phyloP scores from a whole-genome alignment of 768 basidiomycete species.

The Russula olivacea region DNA sequence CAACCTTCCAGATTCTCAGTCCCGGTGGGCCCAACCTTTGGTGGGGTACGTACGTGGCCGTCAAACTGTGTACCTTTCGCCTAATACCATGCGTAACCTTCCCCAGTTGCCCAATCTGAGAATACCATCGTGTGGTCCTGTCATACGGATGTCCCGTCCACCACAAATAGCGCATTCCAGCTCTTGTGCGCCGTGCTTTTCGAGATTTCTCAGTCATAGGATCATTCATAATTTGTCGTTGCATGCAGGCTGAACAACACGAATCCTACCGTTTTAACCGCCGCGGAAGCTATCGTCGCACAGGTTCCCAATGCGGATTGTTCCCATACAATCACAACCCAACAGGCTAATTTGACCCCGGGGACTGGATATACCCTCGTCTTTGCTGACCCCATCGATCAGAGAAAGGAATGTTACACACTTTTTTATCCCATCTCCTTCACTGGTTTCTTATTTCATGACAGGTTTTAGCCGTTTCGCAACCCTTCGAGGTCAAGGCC shows the following conservation, averaged over 20 bases:
- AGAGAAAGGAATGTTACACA: slow-evolving; percentile 43
- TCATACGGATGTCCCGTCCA: slow-evolving; percentile 32
- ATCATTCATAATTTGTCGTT: slow-evolving; percentile 14
- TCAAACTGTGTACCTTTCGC: not conserved
- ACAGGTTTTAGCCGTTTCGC: slow-evolving; percentile 52
- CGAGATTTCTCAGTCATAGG: slow-evolving; percentile 11
- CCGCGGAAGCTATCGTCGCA: slow-evolving; percentile 45
- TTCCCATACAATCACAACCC: slow-evolving; percentile 45
- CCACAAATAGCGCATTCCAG: slow-evolving; percentile 31
- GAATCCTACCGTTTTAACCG: slow-evolving; percentile 35
- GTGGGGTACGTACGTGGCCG: slow-evolving; percentile 56
- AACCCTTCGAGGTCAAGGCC: slow-evolving; percentile 56
- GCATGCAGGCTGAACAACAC: slow-evolving; percentile 41
- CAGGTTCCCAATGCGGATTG: slow-evolving; percentile 53
- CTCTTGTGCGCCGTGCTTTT: slow-evolving; percentile 6
- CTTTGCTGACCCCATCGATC: slow-evolving; percentile 47
- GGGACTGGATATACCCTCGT: slow-evolving; percentile 46
- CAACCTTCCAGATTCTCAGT: slow-evolving; percentile 40
- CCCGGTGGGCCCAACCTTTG: slow-evolving; percentile 43
- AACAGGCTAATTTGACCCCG: slow-evolving; percentile 38
- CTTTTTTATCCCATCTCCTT: not conserved
- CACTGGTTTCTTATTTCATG: not conserved
- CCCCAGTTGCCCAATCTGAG: slow-evolving; percentile 48
- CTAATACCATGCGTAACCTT: not conserved
- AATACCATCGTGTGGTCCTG: slow-evolving; percentile 62